Evolutionary conservation across 441 rosid species (phyloP).

Genomic region (Caryocar brasiliense): DNA sequence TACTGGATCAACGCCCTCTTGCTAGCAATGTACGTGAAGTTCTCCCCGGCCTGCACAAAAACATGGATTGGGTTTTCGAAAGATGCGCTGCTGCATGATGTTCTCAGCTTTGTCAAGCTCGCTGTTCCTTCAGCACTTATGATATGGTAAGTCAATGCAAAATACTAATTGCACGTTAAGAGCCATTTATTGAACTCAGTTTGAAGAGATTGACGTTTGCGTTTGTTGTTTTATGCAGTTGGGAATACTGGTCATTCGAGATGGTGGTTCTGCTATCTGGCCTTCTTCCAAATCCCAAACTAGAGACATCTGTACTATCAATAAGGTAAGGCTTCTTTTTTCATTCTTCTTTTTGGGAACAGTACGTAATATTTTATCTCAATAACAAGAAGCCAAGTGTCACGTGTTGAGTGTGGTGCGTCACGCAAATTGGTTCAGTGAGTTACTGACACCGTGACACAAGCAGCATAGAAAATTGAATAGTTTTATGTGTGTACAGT

Average conservation of each 20-base stretch:
- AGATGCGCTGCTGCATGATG: conserved; percentile 32
- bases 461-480: too few relatives aligned
- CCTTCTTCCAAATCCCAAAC: conserved; percentile 57
- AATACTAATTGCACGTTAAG: too few relatives aligned
- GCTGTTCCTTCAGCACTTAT: conserved; percentile 62
- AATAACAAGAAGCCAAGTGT: too few relatives aligned
- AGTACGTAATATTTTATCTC: too few relatives aligned
- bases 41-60: conserved; percentile 25
- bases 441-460: too few relatives aligned
- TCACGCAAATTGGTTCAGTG: too few relatives aligned
- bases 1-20: conserved; percentile 49
- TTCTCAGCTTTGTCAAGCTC: conserved; percentile 36
- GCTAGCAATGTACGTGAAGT: conserved; percentile 34
- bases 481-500: too few relatives aligned
- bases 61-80: conserved; percentile 55
- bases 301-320: conserved; percentile 64
- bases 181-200: conserved; percentile 1
- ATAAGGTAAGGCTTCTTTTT: conserved; percentile 33
- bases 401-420: too few relatives aligned
- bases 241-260: conserved; percentile 75
- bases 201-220: too few relatives aligned
- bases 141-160: conserved; percentile 39
- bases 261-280: conserved; percentile 61
- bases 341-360: background rate
- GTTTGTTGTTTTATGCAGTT: conserved; percentile 24